Evolutionary conservation across 2,329 filamentous ascomycete species (phyloP).

Genomic region (Ciborinia camelliae): DNA sequence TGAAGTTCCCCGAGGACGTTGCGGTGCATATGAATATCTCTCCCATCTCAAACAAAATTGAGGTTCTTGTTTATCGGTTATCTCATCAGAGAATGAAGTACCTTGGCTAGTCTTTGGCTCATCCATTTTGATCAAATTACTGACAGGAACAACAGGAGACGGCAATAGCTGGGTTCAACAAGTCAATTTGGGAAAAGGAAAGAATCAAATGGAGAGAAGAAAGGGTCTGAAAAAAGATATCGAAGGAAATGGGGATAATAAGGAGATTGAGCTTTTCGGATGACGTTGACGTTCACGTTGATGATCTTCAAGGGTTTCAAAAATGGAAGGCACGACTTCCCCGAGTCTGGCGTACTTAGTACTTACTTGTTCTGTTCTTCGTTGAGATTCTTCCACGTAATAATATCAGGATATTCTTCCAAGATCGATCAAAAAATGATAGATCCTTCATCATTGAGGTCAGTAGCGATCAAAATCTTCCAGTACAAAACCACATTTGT

Average conservation of each 20-base stretch:
- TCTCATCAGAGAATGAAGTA: background rate
- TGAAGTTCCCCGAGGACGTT: conserved; percentile 6
- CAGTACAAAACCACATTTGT: background rate
- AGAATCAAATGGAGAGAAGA: background rate
- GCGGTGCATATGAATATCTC: conserved; percentile 6
- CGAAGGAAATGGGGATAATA: background rate
- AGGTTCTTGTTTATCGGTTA: background rate
- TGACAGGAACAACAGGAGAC: background rate
- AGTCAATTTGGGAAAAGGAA: background rate
- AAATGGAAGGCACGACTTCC: background rate
- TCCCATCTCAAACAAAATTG: conserved; percentile 14
- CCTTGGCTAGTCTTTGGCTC: background rate
- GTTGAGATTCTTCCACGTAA: background rate
- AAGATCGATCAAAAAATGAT: background rate
- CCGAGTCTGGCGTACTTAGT: background rate
- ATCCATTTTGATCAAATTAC: background rate
- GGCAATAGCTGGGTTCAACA: background rate
- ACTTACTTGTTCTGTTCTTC: too few relatives aligned
- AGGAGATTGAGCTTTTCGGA: background rate
- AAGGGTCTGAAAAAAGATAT: background rate
- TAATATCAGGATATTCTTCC: background rate
- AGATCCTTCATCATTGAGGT: background rate
- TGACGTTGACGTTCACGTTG: background rate
- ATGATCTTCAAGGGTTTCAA: background rate
- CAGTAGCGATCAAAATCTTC: background rate